Base-by-base conservation (phyloP, 768 basidiomycete species). In the Lentinula raphanica region DNA sequence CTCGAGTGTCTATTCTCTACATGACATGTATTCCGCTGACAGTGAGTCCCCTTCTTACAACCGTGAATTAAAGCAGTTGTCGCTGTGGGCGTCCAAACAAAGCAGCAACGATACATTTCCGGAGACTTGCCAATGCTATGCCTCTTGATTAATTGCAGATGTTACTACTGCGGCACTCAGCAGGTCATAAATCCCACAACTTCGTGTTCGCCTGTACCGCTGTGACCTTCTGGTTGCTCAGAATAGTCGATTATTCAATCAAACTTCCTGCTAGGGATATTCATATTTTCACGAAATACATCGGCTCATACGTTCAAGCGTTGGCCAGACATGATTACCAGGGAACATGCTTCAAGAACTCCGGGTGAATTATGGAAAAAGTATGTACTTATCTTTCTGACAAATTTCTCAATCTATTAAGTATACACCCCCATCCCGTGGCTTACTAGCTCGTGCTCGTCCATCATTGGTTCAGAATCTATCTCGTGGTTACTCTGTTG, bases 21-120 rank as follows among this genome's bases (percentile, higher is more conserved):
- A 23, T 55, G 39, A 38, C 53, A 54, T n/a, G n/a, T n/a, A n/a
- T n/a, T n/a, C n/a, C 32, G 44, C 15, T 55, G 40, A 55, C 38
- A n/a, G 46, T 19, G 54, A 31, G 36, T 42, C 23, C 54, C 3
- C 54, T n/a, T n/a, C n/a, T 27, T 29, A 23, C 40, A 27, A 21
- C 38, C 19, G 5, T 28, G 31, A 49, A 49, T 23, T 17, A 11
- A 36, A 53, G 5, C 17, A 31, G 8, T 11, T 36, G 49, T 36
- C 15, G n/a, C 2, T 32, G n/a, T 40, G 42, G 42, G 42, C 21
- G 42, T 44, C 12, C n/a, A 21, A 44, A n/a, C 9, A 44, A 25
- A 44, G 9, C 42, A 23, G 19, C 8, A 8, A 44, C 42, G 21
- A 9, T n/a, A 44, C 9, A 2, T 3, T 7, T 23, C 11, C 19